Percentiles rank a stretch among this genome's conserved stretches.
phyloP scores from a whole-genome alignment of 805 yeast species.

The Naumovozyma castellii region DNA sequence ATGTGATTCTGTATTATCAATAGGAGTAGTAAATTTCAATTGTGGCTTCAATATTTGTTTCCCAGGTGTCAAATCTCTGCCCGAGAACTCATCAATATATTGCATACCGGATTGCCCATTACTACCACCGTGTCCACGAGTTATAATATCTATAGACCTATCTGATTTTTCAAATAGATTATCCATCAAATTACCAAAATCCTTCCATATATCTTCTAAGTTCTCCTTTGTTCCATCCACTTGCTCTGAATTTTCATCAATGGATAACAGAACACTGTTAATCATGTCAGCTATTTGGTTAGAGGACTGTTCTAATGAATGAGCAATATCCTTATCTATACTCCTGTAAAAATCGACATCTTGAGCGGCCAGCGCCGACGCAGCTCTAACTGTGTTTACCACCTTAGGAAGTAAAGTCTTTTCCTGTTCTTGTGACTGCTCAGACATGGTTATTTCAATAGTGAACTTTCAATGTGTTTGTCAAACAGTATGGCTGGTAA shows the following conservation, averaged over 20 bases:
- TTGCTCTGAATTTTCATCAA: conserved; percentile 26
- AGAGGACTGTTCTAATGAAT: conserved; percentile 34
- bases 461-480: too few species aligned
- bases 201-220: conserved; percentile 48
- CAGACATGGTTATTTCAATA: not conserved
- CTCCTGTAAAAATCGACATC: conserved; percentile 72
- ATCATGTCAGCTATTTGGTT: conserved; percentile 37
- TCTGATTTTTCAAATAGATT: conserved; percentile 68
- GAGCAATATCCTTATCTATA: conserved; percentile 41
- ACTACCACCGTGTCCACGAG: conserved; percentile 16
- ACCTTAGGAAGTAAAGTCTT: conserved; percentile 7
- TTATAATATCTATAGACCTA: conserved; percentile 44
- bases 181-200: conserved; percentile 56
- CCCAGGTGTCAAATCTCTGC: conserved; percentile 8
- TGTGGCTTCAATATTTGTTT: conserved; percentile 57
- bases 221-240: conserved; percentile 34
- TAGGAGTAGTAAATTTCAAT: conserved; percentile 40
- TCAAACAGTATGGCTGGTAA: too few species aligned
- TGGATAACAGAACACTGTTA: conserved; percentile 35
- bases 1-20: conserved; percentile 57
- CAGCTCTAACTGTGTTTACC: conserved; percentile 46
- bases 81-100: conserved; percentile 41
- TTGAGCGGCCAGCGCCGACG: conserved; percentile 63
- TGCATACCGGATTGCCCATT: conserved; percentile 24
- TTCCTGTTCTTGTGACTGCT: not conserved